Evolutionary conservation across 768 basidiomycete species (phyloP).

Genomic region (Aureoboletus auriporus): DNA sequence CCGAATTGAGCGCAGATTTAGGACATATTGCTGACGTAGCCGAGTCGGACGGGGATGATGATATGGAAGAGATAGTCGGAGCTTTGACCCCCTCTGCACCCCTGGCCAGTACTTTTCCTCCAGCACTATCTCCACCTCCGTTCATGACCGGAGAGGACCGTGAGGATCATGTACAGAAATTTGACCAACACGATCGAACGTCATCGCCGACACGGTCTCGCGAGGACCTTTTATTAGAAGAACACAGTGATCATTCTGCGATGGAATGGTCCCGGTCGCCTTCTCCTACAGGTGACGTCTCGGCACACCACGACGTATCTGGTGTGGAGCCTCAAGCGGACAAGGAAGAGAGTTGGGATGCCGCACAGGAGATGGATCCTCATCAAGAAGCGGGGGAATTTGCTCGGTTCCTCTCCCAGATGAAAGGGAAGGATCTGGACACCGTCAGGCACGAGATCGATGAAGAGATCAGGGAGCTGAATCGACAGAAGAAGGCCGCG

Average conservation of each 20-base stretch:
- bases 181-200: neutral
- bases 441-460: conserved; percentile 86
- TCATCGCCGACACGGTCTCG: conserved; percentile 11
- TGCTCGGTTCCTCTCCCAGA: conserved; percentile 86
- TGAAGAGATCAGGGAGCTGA: conserved; percentile 78
- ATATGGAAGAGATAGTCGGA: conserved; percentile 36
- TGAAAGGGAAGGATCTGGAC: conserved; percentile 82
- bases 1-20: conserved; percentile 1
- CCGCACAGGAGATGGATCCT: conserved; percentile 81
- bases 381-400: conserved; percentile 84
- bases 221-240: conserved; percentile 8
- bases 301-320: conserved; percentile 5
- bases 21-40: neutral
- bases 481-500: conserved; percentile 81
- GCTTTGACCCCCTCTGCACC: neutral
- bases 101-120: neutral
- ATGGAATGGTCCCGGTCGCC: conserved; percentile 39
- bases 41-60: conserved; percentile 30
- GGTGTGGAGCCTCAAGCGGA: conserved; percentile 20
- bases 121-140: conserved; percentile 12
- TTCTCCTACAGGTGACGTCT: conserved; percentile 23
- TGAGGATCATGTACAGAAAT: conserved; percentile 2
- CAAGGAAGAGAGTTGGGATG: conserved; percentile 61
- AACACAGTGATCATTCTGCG: conserved; percentile 22
- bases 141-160: conserved; percentile 12